These are phyloP conservation scores for Cladosporium sp. DNA, from an alignment of 2,329 filamentous ascomycete species.

Conservation along the genomic window DNA sequence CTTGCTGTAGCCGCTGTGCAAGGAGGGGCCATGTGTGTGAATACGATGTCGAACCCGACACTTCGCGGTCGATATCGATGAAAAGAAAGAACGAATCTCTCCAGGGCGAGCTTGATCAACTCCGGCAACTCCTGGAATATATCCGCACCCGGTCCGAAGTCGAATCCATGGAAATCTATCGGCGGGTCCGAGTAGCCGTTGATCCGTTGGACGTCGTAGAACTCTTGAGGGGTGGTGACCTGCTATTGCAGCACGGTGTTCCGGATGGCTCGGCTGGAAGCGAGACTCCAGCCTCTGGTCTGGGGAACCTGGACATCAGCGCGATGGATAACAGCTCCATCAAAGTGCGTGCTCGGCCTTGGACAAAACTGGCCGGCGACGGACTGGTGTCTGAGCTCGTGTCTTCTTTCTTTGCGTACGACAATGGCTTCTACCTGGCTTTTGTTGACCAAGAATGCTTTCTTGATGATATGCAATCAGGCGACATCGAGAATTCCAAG, in stretches of 20 bases:
- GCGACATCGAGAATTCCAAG: neutral
- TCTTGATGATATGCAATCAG: slow-evolving; percentile 4
- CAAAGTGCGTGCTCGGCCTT: slow-evolving; percentile 4
- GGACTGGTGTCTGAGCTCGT: slow-evolving; percentile 7
- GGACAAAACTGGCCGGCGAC: slow-evolving; percentile 5
- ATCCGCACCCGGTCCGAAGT: slow-evolving; percentile 7
- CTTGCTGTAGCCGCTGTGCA: slow-evolving; percentile 7
- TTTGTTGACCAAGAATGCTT: slow-evolving; percentile 9
- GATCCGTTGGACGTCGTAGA: slow-evolving; percentile 7
- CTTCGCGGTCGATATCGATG: slow-evolving; percentile 8
- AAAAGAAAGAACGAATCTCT: slow-evolving; percentile 8
- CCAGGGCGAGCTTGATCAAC: slow-evolving; percentile 1
- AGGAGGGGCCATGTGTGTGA: slow-evolving; percentile 5
- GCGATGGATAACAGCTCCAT: slow-evolving; percentile 6
- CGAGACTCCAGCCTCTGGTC: slow-evolving; percentile 1
- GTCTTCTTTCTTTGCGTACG: slow-evolving; percentile 7
- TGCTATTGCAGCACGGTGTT: slow-evolving; percentile 1
- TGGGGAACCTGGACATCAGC: slow-evolving; percentile 5
- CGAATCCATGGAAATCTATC: slow-evolving; percentile 9
- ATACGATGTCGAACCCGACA: slow-evolving; percentile 9
- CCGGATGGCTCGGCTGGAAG: neutral
- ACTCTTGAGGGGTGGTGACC: neutral
- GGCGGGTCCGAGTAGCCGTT: slow-evolving; percentile 2
- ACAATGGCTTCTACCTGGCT: slow-evolving; percentile 9
- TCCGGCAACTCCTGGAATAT: neutral